These are phyloP conservation scores for Macadamia integrifolia DNA, from an alignment of 164 flowering plant genomes.

Conservation along the genomic window DNA sequence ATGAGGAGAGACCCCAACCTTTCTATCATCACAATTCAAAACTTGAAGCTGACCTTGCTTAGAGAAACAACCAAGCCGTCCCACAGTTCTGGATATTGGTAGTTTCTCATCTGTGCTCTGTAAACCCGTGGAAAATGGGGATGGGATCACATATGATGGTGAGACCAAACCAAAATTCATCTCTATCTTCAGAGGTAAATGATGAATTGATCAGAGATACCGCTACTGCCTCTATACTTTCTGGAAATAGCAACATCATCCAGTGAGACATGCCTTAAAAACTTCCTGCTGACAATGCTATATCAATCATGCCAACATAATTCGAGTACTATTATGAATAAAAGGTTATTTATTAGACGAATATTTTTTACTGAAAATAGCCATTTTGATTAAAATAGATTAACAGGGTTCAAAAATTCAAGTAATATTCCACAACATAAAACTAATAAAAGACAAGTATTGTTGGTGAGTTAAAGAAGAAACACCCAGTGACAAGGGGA, in stretches of 20 bases:
- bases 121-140: constrained; percentile 21
- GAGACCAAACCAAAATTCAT: constrained; percentile 31
- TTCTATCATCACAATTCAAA: constrained; percentile 17
- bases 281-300: not conserved
- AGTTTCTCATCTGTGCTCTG: constrained; percentile 13
- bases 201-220: not conserved
- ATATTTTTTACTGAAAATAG: not conserved
- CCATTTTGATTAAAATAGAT: not conserved
- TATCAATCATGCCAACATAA: too few relatives aligned
- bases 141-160: constrained; percentile 28
- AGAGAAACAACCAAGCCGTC: constrained; percentile 11
- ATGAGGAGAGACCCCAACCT: constrained; percentile 33
- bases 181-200: constrained; percentile 9
- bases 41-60: constrained; percentile 16
- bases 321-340: too few relatives aligned
- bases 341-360: too few relatives aligned
- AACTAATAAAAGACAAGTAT: too few relatives aligned
- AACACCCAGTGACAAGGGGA: too few relatives aligned
- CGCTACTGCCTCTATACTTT: constrained; percentile 8
- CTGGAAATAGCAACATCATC: constrained; percentile 20
- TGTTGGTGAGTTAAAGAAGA: too few relatives aligned
- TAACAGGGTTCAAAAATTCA: too few relatives aligned
- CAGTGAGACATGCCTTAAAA: constrained; percentile 5
- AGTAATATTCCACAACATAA: too few relatives aligned
- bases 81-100: constrained; percentile 11